These are phyloP conservation scores for Arabidopsis suecica DNA, from an alignment of 345 rosid genomes.

Conservation along the genomic window DNA sequence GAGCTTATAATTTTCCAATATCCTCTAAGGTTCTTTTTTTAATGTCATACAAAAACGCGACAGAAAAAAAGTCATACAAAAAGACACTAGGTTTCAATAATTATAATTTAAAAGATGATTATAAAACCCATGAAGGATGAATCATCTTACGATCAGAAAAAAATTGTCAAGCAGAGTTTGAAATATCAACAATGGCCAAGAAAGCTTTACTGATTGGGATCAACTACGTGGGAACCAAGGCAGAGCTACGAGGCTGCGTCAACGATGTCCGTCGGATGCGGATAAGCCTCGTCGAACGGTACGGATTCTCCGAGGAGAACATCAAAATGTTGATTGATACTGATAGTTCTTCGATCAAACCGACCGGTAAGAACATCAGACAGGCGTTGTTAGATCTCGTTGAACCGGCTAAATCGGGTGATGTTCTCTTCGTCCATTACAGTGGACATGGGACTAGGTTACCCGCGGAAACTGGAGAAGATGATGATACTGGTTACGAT, in stretches of 20 bases:
- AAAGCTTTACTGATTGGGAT: conserved; percentile 79
- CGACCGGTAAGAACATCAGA: conserved; percentile 83
- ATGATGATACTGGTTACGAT: conserved; percentile 94
- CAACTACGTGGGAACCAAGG: conserved; percentile 84
- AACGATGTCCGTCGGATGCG: conserved; percentile 82
- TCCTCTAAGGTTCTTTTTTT: neutral
- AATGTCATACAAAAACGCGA: neutral
- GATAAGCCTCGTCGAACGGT: conserved; percentile 60
- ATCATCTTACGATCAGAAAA: neutral
- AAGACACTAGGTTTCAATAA: conserved; percentile 8
- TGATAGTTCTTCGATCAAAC: conserved; percentile 62
- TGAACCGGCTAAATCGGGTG: conserved; percentile 64
- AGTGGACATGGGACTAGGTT: conserved; percentile 97
- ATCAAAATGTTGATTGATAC: conserved; percentile 73
- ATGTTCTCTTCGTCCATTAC: conserved; percentile 80
- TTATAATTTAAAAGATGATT: conserved; percentile 22
- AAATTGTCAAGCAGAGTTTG: neutral
- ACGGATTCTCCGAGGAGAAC: conserved; percentile 68
- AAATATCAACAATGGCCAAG: conserved; percentile 55
- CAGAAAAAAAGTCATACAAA: conserved; percentile 9
- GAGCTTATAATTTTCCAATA: neutral
- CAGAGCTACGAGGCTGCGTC: conserved; percentile 84
- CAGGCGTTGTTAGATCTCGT: conserved; percentile 58
- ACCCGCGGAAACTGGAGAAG: conserved; percentile 95
- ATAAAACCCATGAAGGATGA: conserved; percentile 17